These are phyloP conservation scores for Aplosporella prunicola DNA, from an alignment of 2,329 filamentous ascomycete species.

Conservation along the genomic window DNA sequence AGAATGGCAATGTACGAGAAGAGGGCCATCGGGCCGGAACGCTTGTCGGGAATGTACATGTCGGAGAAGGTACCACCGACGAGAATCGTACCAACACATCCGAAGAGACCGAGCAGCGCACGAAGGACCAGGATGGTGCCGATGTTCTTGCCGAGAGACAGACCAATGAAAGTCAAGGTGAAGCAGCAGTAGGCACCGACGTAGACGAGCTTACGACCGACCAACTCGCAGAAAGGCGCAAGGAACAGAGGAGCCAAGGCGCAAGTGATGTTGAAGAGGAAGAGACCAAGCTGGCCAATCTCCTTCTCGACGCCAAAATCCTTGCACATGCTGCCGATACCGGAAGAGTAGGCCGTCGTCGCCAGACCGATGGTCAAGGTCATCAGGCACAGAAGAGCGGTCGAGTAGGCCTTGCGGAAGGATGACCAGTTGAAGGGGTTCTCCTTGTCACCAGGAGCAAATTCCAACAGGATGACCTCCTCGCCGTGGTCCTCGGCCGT, in stretches of 20 bases:
- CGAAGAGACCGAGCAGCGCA: constrained; percentile 40
- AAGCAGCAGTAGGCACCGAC: constrained; percentile 39
- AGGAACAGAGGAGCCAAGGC: constrained; percentile 40
- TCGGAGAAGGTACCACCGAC: constrained; percentile 43
- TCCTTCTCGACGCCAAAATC: constrained; percentile 36
- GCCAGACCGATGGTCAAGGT: constrained; percentile 46
- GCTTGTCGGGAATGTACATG: constrained; percentile 39
- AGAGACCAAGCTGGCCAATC: constrained; percentile 41
- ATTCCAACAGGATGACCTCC: constrained; percentile 39
- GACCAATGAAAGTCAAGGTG: constrained; percentile 39
- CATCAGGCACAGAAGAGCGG: constrained; percentile 41
- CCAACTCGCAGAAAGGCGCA: constrained; percentile 42
- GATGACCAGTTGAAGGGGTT: constrained; percentile 45
- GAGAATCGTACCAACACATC: constrained; percentile 42
- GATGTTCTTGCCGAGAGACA: constrained; percentile 40
- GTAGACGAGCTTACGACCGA: constrained; percentile 40
- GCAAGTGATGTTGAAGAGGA: constrained; percentile 42
- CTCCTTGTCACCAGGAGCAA: constrained; percentile 37
- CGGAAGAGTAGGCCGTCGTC: constrained; percentile 45
- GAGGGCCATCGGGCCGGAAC: constrained; percentile 39
- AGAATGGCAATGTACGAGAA: constrained; percentile 43
- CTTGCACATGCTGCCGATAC: constrained; percentile 37
- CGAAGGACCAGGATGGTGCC: constrained; percentile 40
- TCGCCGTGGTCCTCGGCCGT: constrained; percentile 34
- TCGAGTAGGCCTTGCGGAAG: constrained; percentile 38